Evolutionary conservation across 805 yeast species (phyloP), one percentile per base, ranked within the genome.

Genomic region (Lachancea sp.): DNA sequence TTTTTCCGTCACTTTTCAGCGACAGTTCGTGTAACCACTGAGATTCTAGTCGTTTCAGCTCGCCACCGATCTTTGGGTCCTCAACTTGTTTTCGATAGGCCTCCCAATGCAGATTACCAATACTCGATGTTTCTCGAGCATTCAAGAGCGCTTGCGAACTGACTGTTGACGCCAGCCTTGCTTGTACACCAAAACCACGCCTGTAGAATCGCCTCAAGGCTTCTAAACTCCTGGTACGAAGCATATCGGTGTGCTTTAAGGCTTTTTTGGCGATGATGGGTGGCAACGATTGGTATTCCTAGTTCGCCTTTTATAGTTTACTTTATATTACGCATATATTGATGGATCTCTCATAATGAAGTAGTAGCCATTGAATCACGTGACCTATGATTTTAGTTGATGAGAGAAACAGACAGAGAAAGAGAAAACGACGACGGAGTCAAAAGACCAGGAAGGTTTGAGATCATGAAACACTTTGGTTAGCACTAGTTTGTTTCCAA

Each of bases 11-110:
- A 32, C 42, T 39, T 36, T 37, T 44, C 29, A 36, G 31, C 26
- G 15, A 32, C 42, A 55, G 18, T 13, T 36, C 47, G 13, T 46
- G 32, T 29, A 51, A 27, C 59, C 59, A 57, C 13, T 43, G 34
- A 8, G 34, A 34, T 37, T 54, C 59, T 29, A 56, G 41, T 13
- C 26, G 19, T 34, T 55, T 54, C 32, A 57, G 41, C 37, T 54
- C 53, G n/a, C 37, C 19, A n/a, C 49, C 49, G 38, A 50, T 9
- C 8, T 15, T 33, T 2, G 44, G 31, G 27, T 48, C 44, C 3
- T 41, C 43, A 6, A 48, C 31, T 40, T 54, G 58, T 19, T 41
- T 22, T 41, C 48, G 51, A 38, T 51, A 54, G 15, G 34, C 41
- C 29, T 38, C 41, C 58, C 58, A 54, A 31, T 54, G 58, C 15